Percentiles rank a stretch among this genome's conserved stretches.
Conservation (phyloP, 2,329 filamentous ascomycete genomes). For the Trichoderma cornu-damae region DNA sequence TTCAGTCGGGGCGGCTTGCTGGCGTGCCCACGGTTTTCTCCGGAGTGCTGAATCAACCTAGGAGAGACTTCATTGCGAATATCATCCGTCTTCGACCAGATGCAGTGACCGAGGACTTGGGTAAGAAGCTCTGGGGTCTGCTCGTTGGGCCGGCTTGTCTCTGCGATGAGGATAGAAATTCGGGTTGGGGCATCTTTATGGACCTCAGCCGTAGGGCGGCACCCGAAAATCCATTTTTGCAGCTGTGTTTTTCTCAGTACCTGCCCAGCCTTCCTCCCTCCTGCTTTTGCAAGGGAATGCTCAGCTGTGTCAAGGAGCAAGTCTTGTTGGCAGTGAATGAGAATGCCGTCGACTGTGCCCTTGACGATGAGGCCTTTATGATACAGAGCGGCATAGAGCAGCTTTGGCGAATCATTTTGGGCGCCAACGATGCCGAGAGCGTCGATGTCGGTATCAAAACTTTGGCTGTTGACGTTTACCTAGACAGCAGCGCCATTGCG, state of each 20-base stretch:
- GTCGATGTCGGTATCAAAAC: slow-evolving; percentile 63
- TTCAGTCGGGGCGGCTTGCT: slow-evolving; percentile 28
- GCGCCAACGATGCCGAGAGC: slow-evolving; percentile 58
- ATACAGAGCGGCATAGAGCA: slow-evolving; percentile 58
- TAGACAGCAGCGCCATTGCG: slow-evolving; percentile 51
- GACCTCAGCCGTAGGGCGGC: slow-evolving; percentile 37
- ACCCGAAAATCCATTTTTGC: slow-evolving; percentile 52
- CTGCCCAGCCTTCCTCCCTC: slow-evolving; percentile 52
- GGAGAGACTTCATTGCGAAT: slow-evolving; percentile 51
- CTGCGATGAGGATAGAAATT: slow-evolving; percentile 55
- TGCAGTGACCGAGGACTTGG: slow-evolving; percentile 57
- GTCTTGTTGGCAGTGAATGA: slow-evolving; percentile 46
- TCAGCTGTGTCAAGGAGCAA: slow-evolving; percentile 56
- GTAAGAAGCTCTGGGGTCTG: slow-evolving; percentile 63
- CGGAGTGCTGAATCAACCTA: slow-evolving; percentile 47
- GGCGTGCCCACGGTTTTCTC: slow-evolving; percentile 43
- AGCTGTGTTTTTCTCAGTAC: slow-evolving; percentile 50
- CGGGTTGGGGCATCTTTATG: slow-evolving; percentile 65
- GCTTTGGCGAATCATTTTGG: slow-evolving; percentile 78
- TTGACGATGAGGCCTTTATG: slow-evolving; percentile 49
- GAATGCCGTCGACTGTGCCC: slow-evolving; percentile 36
- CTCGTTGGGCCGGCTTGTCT: slow-evolving; percentile 62
- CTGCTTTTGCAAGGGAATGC: slow-evolving; percentile 56
- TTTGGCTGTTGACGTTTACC: slow-evolving; percentile 66
- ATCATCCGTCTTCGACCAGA: slow-evolving; percentile 58